phyloP scores from a whole-genome alignment of 2,329 filamentous ascomycete genomes.

The Chrysoporthe cubensis region DNA sequence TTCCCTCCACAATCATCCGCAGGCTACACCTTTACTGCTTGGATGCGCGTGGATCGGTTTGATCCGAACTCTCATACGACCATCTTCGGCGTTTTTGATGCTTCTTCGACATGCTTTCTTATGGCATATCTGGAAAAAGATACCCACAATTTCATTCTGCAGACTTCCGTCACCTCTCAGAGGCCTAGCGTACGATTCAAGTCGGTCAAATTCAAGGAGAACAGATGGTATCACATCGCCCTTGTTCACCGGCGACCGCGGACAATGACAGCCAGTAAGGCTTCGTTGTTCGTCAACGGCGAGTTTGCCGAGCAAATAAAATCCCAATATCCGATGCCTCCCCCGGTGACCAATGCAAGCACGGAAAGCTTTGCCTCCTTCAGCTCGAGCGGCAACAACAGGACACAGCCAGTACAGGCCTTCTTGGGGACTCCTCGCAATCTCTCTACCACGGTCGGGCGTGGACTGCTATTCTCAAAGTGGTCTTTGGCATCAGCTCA shows the following conservation, averaged over 20 bases:
- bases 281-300: slow-evolving; percentile 87
- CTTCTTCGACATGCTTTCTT: slow-evolving; percentile 89
- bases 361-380: slow-evolving; percentile 74
- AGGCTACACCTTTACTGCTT: slow-evolving; percentile 91
- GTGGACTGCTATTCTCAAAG: slow-evolving; percentile 73
- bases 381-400: slow-evolving; percentile 59
- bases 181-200: slow-evolving; percentile 94
- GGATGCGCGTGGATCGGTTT: slow-evolving; percentile 87
- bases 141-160: slow-evolving; percentile 90
- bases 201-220: slow-evolving; percentile 73
- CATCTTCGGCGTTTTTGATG: slow-evolving; percentile 92
- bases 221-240: slow-evolving; percentile 90
- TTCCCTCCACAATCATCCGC: slow-evolving; percentile 80
- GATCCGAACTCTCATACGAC: slow-evolving; percentile 88
- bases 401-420: slow-evolving; percentile 76
- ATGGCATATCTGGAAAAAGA: slow-evolving; percentile 93
- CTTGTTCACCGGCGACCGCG: slow-evolving; percentile 82
- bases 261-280: slow-evolving; percentile 76
- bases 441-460: slow-evolving; percentile 75
- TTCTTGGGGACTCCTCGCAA: slow-evolving; percentile 93
- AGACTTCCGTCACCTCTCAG: slow-evolving; percentile 87
- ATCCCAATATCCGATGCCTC: slow-evolving; percentile 81
- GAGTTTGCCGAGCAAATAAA: slow-evolving; percentile 93
- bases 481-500: slow-evolving; percentile 93
- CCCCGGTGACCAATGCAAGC: slow-evolving; percentile 65